A percentile compares a stretch with the other conserved stretches of the same genome.
phyloP scores from a whole-genome alignment of 1,139 yeast genomes.

The Taphrina communis region DNA sequence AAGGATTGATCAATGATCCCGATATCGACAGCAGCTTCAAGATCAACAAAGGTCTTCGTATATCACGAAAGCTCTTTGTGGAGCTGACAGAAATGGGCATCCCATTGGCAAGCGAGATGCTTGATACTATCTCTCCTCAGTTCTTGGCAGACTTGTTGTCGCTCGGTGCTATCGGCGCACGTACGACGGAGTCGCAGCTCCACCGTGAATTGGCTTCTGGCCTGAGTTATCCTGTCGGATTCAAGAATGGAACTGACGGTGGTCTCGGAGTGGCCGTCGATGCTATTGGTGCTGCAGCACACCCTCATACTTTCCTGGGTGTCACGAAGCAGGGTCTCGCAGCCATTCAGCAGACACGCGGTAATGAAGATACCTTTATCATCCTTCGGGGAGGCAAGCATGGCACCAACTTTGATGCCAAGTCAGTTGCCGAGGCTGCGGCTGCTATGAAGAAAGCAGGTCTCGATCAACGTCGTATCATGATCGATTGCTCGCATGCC shows the following conservation, averaged over 20 bases:
- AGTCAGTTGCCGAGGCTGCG: constrained; percentile 59
- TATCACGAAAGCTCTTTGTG: constrained; percentile 84
- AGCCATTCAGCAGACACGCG: constrained; percentile 93
- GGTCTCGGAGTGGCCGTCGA: constrained; percentile 89
- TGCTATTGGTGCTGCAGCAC: constrained; percentile 89
- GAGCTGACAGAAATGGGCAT: constrained; percentile 72
- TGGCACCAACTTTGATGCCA: constrained; percentile 84
- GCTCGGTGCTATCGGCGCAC: constrained; percentile 96
- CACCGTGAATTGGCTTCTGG: constrained; percentile 97
- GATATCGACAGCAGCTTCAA: constrained; percentile 93
- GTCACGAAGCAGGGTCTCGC: constrained; percentile 95
- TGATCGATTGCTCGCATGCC: constrained; percentile 98
- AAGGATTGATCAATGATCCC: constrained; percentile 94
- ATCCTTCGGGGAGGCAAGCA: constrained; percentile 94
- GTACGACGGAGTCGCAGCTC: constrained; percentile 95
- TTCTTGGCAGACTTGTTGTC: constrained; percentile 87
- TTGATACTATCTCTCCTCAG: constrained; percentile 96
- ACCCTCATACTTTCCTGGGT: constrained; percentile 90
- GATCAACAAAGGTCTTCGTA: constrained; percentile 90
- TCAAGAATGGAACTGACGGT: constrained; percentile 97
- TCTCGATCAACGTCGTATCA: constrained; percentile 66
- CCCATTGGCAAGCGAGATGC: constrained; percentile 97
- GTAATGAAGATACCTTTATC: constrained; percentile 87
- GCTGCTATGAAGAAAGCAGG: constrained; percentile 69
- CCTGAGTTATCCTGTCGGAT: constrained; percentile 93